Base-by-base conservation (phyloP, 139 green algal species). In the Volvox reticuliferus region DNA sequence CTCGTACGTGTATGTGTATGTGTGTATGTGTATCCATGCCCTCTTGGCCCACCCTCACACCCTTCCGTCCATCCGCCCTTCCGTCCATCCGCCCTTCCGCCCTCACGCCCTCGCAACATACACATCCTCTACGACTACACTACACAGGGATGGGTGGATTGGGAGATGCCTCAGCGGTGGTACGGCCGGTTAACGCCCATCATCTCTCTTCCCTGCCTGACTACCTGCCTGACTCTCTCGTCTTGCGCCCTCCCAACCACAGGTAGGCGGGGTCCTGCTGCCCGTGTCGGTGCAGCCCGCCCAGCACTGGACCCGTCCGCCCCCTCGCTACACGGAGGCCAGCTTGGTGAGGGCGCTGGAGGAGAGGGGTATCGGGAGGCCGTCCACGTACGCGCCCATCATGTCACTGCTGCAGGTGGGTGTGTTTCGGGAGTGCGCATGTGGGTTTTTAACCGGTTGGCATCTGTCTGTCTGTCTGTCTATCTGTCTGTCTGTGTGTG, bases 341-440 rank as follows among this genome's bases (percentile, higher is more conserved):
- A 93, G 83, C 37, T 92, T 99, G 37, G 95, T 99, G 44, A 97
- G 96, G 91, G 88, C 86, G 2, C 82, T 99, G 87, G 98, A 99
- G 93, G 96, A 98, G 91, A 76, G 86, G 21, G 98, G 98, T 63
- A 98, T 99, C 19, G 98, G 98, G 0, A 92, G 98, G 17, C 98
- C 98, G 76, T 98, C 97, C 65, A 99, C 98, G 12, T 99, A 99
- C 89, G 97, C 97, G 1, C 87, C 96, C 68, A 98, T 95, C 81
- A 90, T 99, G 20, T 78, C 88, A n/a, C 71, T 98, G 88, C 95
- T 99, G 75, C 93, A 97, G 94, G 95, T 95, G 89, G 80, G 86
- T 44, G 78, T 36, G 32, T 37, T 12, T 24, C 37, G 37, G 14
- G 78, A 67, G 37, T 13, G 78, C 12, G 67, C 24, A 55, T 55